A percentile compares a stretch with the other conserved stretches of the same genome.
Conservation (phyloP, 2,329 filamentous ascomycete genomes). For the Fusarium sp. region DNA sequence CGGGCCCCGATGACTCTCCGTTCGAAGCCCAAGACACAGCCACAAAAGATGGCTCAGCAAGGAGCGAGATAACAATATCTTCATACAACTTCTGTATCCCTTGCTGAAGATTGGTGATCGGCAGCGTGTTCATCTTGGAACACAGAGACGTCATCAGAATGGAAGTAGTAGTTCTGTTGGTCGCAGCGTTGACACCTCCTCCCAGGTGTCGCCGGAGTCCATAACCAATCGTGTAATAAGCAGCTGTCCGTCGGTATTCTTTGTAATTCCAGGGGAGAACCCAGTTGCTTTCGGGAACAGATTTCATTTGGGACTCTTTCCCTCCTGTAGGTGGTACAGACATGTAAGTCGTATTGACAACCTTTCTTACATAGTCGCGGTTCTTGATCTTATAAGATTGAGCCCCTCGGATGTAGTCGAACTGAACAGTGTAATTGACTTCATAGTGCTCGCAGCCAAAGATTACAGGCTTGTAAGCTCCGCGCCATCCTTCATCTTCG, state of each 20-base stretch:
- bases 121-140: background rate
- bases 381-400: background rate
- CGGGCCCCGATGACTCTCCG: background rate
- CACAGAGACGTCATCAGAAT: background rate
- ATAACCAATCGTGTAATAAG: background rate
- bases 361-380: background rate
- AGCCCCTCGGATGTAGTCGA: background rate
- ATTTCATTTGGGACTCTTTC: background rate
- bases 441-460: slow-evolving; percentile 17
- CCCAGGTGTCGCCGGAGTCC: background rate
- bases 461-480: background rate
- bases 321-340: background rate
- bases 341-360: background rate
- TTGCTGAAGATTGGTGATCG: background rate
- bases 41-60: background rate
- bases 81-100: background rate
- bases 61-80: too few species aligned
- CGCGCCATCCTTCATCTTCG: fast-evolving
- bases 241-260: background rate
- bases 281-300: background rate
- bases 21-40: background rate
- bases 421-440: background rate
- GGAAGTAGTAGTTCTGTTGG: background rate
- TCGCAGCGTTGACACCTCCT: background rate
- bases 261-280: background rate